Percentiles rank a stretch among this genome's conserved stretches.
Conservation (phyloP, 2,329 filamentous ascomycete species). For the Colletotrichum higginsianum region DNA sequence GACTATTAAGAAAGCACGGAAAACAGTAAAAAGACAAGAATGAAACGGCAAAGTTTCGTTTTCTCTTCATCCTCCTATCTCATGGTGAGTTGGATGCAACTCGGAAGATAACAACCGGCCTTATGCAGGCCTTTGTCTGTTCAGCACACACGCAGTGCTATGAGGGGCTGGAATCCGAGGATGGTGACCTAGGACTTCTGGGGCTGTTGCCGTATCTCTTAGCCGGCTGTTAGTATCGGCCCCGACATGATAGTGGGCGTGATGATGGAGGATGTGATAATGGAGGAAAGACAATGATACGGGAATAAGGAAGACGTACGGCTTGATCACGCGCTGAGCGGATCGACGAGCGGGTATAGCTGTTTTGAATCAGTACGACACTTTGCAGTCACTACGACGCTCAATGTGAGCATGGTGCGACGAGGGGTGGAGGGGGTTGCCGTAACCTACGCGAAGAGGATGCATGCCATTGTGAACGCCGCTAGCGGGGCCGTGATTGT, state of each 20-base stretch:
- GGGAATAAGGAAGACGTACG: constrained; percentile 44
- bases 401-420: neutral
- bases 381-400: no score
- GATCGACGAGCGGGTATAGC: constrained; percentile 60
- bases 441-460: constrained; percentile 61
- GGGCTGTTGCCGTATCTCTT: constrained; percentile 31
- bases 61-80: neutral
- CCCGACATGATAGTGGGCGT: no score
- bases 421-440: no score
- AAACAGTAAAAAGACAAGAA: neutral
- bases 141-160: neutral
- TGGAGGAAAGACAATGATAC: no score
- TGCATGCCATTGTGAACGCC: constrained; percentile 68
- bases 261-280: neutral
- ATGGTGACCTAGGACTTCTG: constrained; percentile 7
- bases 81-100: neutral
- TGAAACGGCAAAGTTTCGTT: neutral
- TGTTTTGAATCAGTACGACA: constrained; percentile 40
- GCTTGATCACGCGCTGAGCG: constrained; percentile 54
- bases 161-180: neutral
- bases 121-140: no score
- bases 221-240: neutral
- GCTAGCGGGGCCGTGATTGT: constrained; percentile 65
- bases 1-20: neutral
- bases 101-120: neutral